A percentile compares a stretch with the other conserved stretches of the same genome.
phyloP scores from a whole-genome alignment of 169 alveolate genomes.

The Theileria parva region DNA sequence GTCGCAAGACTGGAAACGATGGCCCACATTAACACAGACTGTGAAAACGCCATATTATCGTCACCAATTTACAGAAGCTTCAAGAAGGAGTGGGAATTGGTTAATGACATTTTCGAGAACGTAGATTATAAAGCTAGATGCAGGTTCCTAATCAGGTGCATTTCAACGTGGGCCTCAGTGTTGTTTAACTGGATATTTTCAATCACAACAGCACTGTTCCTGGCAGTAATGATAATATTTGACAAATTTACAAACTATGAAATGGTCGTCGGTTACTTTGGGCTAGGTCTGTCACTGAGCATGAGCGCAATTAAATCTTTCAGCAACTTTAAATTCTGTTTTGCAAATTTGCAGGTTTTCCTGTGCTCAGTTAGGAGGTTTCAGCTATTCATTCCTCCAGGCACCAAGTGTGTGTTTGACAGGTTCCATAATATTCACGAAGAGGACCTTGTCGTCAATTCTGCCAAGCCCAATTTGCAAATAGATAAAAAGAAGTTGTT shows the following conservation, averaged over 20 bases:
- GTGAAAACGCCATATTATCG: constrained; percentile 35
- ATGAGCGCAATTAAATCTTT: background rate
- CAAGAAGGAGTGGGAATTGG: constrained; percentile 27
- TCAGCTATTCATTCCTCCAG: constrained; percentile 18
- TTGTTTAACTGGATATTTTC: constrained; percentile 9
- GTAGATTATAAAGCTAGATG: constrained; percentile 22
- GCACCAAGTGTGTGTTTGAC: constrained; percentile 5
- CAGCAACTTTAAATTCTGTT: background rate
- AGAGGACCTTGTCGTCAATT: constrained; percentile 13
- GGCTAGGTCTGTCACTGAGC: constrained; percentile 8
- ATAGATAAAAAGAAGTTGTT: background rate
- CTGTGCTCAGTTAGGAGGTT: constrained; percentile 16
- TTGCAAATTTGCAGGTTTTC: background rate
- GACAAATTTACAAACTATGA: background rate
- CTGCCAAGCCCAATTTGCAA: background rate
- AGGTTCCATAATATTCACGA: background rate
- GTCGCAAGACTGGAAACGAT: constrained; percentile 26
- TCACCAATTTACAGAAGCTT: constrained; percentile 46
- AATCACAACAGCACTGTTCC: background rate
- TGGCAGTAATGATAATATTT: background rate
- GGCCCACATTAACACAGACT: constrained; percentile 31
- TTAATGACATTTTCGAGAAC: constrained; percentile 15
- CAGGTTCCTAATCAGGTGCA: constrained; percentile 20
- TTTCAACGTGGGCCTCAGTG: constrained; percentile 38
- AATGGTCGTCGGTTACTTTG: background rate